Conservation (phyloP, 2,329 filamentous ascomycete species). For the Blastomyces emzantsi region DNA sequence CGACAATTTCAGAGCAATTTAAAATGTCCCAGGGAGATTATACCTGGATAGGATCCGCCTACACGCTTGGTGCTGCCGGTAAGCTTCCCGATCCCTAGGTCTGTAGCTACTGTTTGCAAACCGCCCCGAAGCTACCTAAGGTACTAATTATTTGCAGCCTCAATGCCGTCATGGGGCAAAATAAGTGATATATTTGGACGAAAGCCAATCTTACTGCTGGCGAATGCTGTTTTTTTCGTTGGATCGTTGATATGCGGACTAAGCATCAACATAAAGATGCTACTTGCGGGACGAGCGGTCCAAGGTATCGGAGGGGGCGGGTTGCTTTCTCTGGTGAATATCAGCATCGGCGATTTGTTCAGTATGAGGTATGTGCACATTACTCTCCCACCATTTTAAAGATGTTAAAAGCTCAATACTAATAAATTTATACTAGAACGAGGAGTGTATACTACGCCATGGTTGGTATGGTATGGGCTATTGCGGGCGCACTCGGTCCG, state of each 20-base stretch:
- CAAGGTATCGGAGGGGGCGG: constrained; percentile 58
- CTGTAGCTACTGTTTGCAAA: constrained; percentile 4
- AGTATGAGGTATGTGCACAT: constrained; percentile 40
- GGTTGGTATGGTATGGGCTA: constrained; percentile 53
- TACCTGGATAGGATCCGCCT: constrained; percentile 32
- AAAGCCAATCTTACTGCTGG: constrained; percentile 52
- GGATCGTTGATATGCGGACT: constrained; percentile 54
- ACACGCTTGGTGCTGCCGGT: constrained; percentile 27
- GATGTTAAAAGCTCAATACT: too few relatives aligned
- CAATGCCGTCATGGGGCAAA: constrained; percentile 50
- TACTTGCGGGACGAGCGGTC: constrained; percentile 52
- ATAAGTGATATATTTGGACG: constrained; percentile 59
- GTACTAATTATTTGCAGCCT: constrained; percentile 14
- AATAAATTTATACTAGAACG: constrained; percentile 24
- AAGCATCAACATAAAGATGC: constrained; percentile 51
- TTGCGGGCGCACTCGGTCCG: constrained; percentile 52
- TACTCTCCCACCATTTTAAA: not conserved
- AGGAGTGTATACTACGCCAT: constrained; percentile 55
- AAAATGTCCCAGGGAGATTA: constrained; percentile 27
- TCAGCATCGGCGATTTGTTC: constrained; percentile 56
- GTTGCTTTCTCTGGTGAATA: constrained; percentile 55
- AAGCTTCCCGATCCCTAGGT: constrained; percentile 15
- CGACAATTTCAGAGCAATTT: constrained; percentile 27
- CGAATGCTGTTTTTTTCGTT: constrained; percentile 53
- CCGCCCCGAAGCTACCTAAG: not conserved